Evolutionary conservation across 768 basidiomycete genomes (phyloP).

Genomic region (Chalciporus sphaerocephalus): DNA sequence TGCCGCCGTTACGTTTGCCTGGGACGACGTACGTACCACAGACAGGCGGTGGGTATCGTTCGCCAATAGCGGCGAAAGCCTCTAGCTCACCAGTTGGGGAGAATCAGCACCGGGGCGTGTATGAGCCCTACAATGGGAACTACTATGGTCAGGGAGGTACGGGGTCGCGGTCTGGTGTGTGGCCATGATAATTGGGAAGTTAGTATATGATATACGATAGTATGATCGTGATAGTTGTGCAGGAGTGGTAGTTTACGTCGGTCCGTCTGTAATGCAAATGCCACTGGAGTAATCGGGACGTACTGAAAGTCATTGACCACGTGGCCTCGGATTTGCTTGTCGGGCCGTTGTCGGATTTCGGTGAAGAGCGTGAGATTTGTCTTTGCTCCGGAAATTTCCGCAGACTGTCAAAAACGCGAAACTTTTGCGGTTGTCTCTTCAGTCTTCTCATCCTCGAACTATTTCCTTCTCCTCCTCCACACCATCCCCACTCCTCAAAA

Average conservation of each 20-base stretch:
- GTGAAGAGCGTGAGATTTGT: slow-evolving; percentile 29
- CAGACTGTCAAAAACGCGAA: slow-evolving; percentile 38
- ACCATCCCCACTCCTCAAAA: slow-evolving; percentile 50
- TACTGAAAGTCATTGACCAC: not conserved
- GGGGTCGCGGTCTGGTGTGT: slow-evolving; percentile 21
- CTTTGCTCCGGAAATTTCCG: slow-evolving; percentile 29
- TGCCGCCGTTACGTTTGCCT: slow-evolving; percentile 29
- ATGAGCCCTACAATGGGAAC: slow-evolving; percentile 24
- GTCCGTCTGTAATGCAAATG: not conserved
- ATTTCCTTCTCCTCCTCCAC: slow-evolving; percentile 40
- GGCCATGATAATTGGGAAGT: slow-evolving; percentile 24
- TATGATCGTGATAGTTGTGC: slow-evolving; percentile 6
- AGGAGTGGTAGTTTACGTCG: not conserved
- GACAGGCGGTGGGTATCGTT: slow-evolving; percentile 18
- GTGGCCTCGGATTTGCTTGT: slow-evolving; percentile 6
- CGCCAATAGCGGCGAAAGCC: slow-evolving; percentile 14
- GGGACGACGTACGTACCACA: slow-evolving; percentile 18
- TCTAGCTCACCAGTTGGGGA: slow-evolving; percentile 13
- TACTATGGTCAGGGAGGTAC: slow-evolving; percentile 24
- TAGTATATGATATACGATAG: slow-evolving; percentile 16
- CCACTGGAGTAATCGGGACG: slow-evolving; percentile 7
- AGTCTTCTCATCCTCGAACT: slow-evolving; percentile 41
- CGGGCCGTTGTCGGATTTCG: slow-evolving; percentile 11
- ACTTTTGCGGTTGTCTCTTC: slow-evolving; percentile 47
- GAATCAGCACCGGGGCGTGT: slow-evolving; percentile 15